A percentile compares a stretch with the other conserved stretches of the same genome.
phyloP scores from a whole-genome alignment of 73 alveolate species.

The Paramecium biaurelia region DNA sequence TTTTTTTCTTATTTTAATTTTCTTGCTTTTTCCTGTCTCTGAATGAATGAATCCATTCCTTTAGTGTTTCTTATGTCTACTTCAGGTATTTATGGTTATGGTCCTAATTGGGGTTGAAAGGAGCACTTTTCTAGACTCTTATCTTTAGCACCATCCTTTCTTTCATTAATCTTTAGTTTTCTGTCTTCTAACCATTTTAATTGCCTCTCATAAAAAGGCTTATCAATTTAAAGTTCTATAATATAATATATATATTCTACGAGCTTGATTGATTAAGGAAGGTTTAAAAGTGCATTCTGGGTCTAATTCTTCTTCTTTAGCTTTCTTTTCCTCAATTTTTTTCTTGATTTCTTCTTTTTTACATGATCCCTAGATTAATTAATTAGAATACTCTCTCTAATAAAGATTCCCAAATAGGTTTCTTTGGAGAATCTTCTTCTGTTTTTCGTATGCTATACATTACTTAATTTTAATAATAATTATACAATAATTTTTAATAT shows the following conservation, averaged over 20 bases:
- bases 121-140: background rate
- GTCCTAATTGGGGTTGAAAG: background rate
- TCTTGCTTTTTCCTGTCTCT: constrained; percentile 8
- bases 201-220: constrained; percentile 30
- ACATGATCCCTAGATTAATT: background rate
- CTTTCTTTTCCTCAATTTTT: background rate
- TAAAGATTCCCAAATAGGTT: constrained; percentile 31
- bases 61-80: background rate
- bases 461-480: background rate
- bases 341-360: background rate
- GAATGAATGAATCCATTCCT: background rate
- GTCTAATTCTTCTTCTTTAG: background rate
- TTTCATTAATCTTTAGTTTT: background rate
- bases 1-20: background rate
- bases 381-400: background rate
- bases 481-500: background rate
- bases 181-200: background rate
- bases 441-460: background rate
- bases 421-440: background rate
- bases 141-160: background rate
- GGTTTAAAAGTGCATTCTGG: constrained; percentile 47
- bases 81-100: background rate
- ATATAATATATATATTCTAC: background rate
- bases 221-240: background rate
- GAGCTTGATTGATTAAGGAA: background rate